phyloP scores from a whole-genome alignment of 2,329 filamentous ascomycete genomes.

The Apiospora pterosperma region DNA sequence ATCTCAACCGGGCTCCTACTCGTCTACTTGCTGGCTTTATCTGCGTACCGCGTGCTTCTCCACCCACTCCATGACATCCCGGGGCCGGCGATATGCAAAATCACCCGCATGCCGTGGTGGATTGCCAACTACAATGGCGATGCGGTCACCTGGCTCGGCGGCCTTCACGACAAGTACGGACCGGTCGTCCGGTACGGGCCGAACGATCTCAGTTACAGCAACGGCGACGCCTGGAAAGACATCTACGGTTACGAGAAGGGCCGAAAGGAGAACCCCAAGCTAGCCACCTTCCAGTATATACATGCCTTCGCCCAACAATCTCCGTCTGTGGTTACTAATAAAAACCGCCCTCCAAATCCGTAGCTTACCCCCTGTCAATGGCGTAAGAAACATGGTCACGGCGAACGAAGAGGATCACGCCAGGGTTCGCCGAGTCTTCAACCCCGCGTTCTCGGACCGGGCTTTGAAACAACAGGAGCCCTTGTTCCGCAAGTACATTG shows the following conservation, averaged over 20 bases:
- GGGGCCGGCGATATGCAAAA: not conserved
- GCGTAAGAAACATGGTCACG: slow-evolving; percentile 18
- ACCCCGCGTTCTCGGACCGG: slow-evolving; percentile 18
- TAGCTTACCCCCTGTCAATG: not conserved
- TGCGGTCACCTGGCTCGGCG: slow-evolving; percentile 18
- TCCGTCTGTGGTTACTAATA: not conserved
- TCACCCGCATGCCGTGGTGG: slow-evolving; percentile 23
- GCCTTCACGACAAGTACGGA: slow-evolving; percentile 17
- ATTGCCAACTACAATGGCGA: slow-evolving; percentile 12
- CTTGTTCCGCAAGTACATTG: slow-evolving; percentile 29
- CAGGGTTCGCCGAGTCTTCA: slow-evolving; percentile 15
- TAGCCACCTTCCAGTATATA: too few relatives aligned
- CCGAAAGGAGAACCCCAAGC: not conserved
- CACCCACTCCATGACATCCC: not conserved
- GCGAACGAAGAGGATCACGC: slow-evolving; percentile 14
- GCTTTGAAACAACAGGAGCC: slow-evolving; percentile 16
- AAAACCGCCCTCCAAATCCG: not conserved
- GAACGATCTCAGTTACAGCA: slow-evolving; percentile 18
- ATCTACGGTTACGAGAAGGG: slow-evolving; percentile 15
- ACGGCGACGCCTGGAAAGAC: slow-evolving; percentile 17
- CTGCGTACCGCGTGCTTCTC: not conserved
- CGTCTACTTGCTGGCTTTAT: not conserved
- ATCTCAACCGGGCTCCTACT: not conserved
- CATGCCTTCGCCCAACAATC: too few relatives aligned
- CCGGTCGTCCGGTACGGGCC: slow-evolving; percentile 17